Percentiles rank a stretch among this genome's conserved stretches.
Conservation (phyloP, 192 early-diverging fungal genomes). For the Pecoramyces ruminantium region DNA sequence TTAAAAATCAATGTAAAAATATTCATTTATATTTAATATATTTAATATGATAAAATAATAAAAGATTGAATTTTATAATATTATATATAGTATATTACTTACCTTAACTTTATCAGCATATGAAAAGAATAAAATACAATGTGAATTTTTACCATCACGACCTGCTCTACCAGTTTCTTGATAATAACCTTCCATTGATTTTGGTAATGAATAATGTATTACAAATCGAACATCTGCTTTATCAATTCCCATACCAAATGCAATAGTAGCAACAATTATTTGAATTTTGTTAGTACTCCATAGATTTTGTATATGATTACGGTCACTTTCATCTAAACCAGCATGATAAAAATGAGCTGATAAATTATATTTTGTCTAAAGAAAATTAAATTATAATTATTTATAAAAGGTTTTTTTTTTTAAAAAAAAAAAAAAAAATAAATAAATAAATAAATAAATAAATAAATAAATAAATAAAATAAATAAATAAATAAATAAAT, state of each 20-base stretch:
- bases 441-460: too few relatives aligned
- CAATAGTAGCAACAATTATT: conserved; percentile 88
- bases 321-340: conserved; percentile 60
- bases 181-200: conserved; percentile 86
- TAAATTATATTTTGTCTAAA: conserved; percentile 25
- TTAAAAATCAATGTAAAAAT: too few relatives aligned
- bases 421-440: neutral
- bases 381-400: too few relatives aligned
- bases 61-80: too few relatives aligned
- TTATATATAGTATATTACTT: neutral
- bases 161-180: conserved; percentile 94
- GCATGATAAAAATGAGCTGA: conserved; percentile 75
- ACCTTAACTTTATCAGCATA: conserved; percentile 47
- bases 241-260: conserved; percentile 98
- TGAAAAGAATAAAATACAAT: conserved; percentile 71
- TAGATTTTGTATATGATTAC: conserved; percentile 51
- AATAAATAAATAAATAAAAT: too few relatives aligned
- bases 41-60: neutral
- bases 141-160: conserved; percentile 68
- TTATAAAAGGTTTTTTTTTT: too few relatives aligned
- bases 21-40: neutral
- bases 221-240: conserved; percentile 92
- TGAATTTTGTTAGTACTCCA: conserved; percentile 61
- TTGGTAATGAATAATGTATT: conserved; percentile 76
- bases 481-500: too few relatives aligned